These are phyloP conservation scores for Capsicum chinense DNA, from an alignment of 257 asterid species.

Conservation along the genomic window DNA sequence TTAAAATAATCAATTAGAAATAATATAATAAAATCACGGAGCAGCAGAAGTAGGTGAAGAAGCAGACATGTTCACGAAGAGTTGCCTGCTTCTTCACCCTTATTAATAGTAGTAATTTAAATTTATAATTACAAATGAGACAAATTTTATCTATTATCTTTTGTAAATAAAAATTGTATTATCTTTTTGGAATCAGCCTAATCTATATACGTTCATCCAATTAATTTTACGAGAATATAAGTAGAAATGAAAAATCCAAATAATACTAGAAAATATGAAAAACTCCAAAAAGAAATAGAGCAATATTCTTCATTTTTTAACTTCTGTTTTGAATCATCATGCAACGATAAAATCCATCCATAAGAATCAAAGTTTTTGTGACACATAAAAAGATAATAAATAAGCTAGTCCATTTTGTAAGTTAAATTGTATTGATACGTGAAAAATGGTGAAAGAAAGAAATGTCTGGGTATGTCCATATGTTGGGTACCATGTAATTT, in stretches of 20 bases:
- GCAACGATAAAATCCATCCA: too few relatives aligned
- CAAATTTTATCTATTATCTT: not conserved
- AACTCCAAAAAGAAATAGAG: not conserved
- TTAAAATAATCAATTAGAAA: too few relatives aligned
- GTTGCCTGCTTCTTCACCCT: too few relatives aligned
- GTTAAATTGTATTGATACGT: too few relatives aligned
- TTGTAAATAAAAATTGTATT: not conserved
- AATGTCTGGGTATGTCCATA: too few relatives aligned
- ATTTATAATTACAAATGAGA: not conserved
- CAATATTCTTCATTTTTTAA: not conserved
- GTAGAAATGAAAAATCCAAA: not conserved
- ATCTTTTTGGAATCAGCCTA: not conserved
- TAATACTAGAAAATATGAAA: not conserved
- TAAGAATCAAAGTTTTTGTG: not conserved
- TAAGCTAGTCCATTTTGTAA: too few relatives aligned
- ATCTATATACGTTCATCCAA: not conserved
- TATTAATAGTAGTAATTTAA: too few relatives aligned
- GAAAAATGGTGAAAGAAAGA: too few relatives aligned
- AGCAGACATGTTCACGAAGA: too few relatives aligned
- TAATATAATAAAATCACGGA: too few relatives aligned
- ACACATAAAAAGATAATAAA: not conserved
- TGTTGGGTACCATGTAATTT: too few relatives aligned
- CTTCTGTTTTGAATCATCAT: not conserved
- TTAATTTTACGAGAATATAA: not conserved
- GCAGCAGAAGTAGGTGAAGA: too few relatives aligned